Base-by-base conservation (phyloP, 345 rosid genomes). In the Salix exigua region DNA sequence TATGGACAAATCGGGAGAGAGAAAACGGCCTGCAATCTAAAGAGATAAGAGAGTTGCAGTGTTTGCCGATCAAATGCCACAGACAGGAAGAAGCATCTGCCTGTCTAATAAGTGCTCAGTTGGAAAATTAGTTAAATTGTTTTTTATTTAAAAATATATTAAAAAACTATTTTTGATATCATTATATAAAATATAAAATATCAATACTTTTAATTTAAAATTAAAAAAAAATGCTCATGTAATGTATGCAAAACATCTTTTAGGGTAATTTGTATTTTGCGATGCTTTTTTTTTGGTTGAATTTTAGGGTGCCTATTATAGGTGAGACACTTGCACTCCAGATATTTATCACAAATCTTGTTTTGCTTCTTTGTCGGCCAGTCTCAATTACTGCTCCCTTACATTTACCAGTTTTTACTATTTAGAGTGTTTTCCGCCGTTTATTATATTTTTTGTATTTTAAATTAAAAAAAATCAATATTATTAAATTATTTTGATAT, bases 221-320 rank as follows among this genome's bases (percentile, higher is more conserved):
- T 33, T n/a, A n/a, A n/a, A 33, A 33, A 33, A 33, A 4, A 33
- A 33, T 33, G 35, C 5, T 33, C 35, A 5, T 33, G 35, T 0
- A 33, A 33, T 33, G 35, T 33, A 33, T 33, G 35, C 35, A 33
- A 33, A 33, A 33, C 35, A 33, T 33, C 35, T 4, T 33, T 33
- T 33, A 33, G 35, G 35, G 35, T 33, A 33, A 33, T 33, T 33
- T 81, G 77, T 80, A 60, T 74, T 72, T 75, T 71, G 75, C 73
- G 73, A 26, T 61, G 37, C 37, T 35, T 35, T 35, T 35, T 35
- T 35, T 31, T 35, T 35, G 37, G 37, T 76, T 81, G 77, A 79
- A 60, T 74, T 72, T 77, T 71, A 73, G 75, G 71, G n/a, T 61
- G 81, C 44, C n/a, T 51, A 13, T 12, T 25, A 4, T 33, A 30